phyloP scores from a whole-genome alignment of 1,284 basidiomycete species.

The Cryptococcus sp. region DNA sequence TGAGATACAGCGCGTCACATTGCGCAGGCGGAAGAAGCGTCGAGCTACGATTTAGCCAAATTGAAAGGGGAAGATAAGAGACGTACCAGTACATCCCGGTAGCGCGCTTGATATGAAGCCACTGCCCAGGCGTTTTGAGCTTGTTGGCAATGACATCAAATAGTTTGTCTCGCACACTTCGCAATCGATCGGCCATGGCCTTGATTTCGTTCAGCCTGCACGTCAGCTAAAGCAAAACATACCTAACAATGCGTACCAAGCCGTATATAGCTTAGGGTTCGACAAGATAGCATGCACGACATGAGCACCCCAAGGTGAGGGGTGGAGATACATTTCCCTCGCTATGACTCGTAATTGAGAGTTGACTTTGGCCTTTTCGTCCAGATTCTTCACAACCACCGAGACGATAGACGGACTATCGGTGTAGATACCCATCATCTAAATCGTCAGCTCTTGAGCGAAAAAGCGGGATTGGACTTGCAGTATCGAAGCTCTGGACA shows the following conservation, averaged over 20 bases:
- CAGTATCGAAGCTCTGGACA: constrained; percentile 45
- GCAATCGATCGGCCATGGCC: constrained; percentile 89
- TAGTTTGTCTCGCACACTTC: constrained; percentile 80
- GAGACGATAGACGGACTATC: constrained; percentile 45
- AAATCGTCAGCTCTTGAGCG: background rate
- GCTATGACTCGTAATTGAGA: constrained; percentile 41
- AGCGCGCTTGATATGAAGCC: constrained; percentile 76
- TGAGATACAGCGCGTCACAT: constrained; percentile 30
- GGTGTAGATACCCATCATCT: constrained; percentile 47
- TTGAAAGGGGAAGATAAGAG: background rate
- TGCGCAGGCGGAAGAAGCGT: constrained; percentile 34
- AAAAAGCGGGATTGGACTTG: constrained; percentile 10
- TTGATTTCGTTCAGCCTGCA: constrained; percentile 80
- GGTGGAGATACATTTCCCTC: constrained; percentile 38
- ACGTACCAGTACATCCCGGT: constrained; percentile 45
- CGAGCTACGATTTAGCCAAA: constrained; percentile 19
- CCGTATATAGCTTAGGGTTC: constrained; percentile 49
- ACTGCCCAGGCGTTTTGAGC: constrained; percentile 83
- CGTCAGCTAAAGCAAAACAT: background rate
- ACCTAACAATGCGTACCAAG: constrained; percentile 56
- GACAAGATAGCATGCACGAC: constrained; percentile 43
- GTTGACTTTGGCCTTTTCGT: constrained; percentile 37
- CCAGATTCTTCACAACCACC: constrained; percentile 31
- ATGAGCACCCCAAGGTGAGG: constrained; percentile 43
- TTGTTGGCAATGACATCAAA: constrained; percentile 67